A percentile compares a stretch with the other conserved stretches of the same genome.
phyloP scores from a whole-genome alignment of 768 basidiomycete genomes.

The Trametes maxima region DNA sequence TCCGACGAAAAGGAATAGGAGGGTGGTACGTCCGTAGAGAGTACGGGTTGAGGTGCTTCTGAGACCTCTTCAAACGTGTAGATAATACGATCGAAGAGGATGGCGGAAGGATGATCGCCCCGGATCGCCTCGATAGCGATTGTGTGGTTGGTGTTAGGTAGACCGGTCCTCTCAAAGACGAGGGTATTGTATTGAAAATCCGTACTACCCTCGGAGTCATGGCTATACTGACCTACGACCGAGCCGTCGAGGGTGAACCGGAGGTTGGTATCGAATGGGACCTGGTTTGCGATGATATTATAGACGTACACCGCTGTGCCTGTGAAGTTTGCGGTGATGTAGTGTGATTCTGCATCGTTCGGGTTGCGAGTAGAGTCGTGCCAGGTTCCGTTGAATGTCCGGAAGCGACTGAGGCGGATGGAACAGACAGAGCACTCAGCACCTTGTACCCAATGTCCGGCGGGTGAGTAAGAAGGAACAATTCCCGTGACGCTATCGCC shows the following conservation, averaged over 20 bases:
- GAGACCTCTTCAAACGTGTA: slow-evolving; percentile 11
- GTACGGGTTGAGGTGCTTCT: no score
- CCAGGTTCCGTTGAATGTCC: slow-evolving; percentile 20
- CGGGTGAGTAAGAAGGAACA: slow-evolving; percentile 7
- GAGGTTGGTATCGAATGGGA: slow-evolving; percentile 10
- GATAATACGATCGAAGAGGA: slow-evolving; percentile 18
- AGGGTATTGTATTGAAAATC: slow-evolving; percentile 5
- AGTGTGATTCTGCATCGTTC: not conserved
- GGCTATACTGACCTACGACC: not conserved
- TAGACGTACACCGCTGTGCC: slow-evolving; percentile 21
- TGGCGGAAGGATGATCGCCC: slow-evolving; percentile 3
- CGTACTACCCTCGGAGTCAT: not conserved
- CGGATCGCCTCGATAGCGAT: slow-evolving; percentile 2
- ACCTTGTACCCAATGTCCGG: slow-evolving; percentile 14
- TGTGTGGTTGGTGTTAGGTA: slow-evolving; percentile 9
- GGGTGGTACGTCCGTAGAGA: no score
- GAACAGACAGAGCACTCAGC: slow-evolving; percentile 9
- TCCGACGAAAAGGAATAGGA: no score
- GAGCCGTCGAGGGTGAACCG: slow-evolving; percentile 16
- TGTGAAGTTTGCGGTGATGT: slow-evolving; percentile 2
- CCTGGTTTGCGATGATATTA: slow-evolving; percentile 7
- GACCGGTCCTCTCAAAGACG: slow-evolving; percentile 3
- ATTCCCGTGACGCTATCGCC: slow-evolving; percentile 20
- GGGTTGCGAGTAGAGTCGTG: slow-evolving; percentile 20
- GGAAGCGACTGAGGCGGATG: slow-evolving; percentile 2